Conservation (phyloP, 352 stramenopile species). For the Pythium pyrilobum region DNA sequence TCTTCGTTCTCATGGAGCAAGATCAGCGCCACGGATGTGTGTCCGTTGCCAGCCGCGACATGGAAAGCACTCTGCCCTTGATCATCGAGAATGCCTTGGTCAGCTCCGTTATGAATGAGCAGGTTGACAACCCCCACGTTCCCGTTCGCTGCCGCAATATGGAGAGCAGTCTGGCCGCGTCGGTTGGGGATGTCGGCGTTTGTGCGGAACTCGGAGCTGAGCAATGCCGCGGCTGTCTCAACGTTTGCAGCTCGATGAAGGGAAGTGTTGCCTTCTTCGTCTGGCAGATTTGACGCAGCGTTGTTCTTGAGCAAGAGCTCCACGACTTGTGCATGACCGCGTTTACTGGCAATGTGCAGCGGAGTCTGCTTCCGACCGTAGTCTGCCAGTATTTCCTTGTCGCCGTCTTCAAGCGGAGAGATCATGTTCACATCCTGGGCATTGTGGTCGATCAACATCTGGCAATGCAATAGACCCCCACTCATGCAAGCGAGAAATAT, state of each 20-base stretch:
- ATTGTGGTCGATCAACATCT: constrained; percentile 62
- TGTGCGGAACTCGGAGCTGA: constrained; percentile 53
- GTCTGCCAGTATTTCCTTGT: constrained; percentile 70
- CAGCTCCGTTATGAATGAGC: constrained; percentile 58
- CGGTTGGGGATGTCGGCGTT: constrained; percentile 81
- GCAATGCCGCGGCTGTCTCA: constrained; percentile 56
- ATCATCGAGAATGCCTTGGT: constrained; percentile 75
- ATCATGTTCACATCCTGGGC: constrained; percentile 71
- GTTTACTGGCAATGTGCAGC: constrained; percentile 71
- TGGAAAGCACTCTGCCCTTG: constrained; percentile 83
- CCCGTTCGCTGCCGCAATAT: constrained; percentile 61
- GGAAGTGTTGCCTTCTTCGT: constrained; percentile 77
- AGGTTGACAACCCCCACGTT: constrained; percentile 76
- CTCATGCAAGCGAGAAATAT: constrained; percentile 71
- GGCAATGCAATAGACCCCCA: constrained; percentile 61
- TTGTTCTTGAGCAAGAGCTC: constrained; percentile 59
- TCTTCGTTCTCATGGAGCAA: constrained; percentile 66
- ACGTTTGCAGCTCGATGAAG: constrained; percentile 66
- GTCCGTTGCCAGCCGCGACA: constrained; percentile 68
- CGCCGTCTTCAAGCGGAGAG: constrained; percentile 64
- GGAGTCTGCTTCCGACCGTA: constrained; percentile 71
- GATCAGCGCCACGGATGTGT: constrained; percentile 67
- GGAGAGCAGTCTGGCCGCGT: constrained; percentile 63
- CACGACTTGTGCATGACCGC: constrained; percentile 56
- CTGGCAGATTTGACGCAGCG: constrained; percentile 67